These are phyloP conservation scores for Clavaria fumosa DNA, from an alignment of 768 basidiomycete genomes.

Conservation along the genomic window DNA sequence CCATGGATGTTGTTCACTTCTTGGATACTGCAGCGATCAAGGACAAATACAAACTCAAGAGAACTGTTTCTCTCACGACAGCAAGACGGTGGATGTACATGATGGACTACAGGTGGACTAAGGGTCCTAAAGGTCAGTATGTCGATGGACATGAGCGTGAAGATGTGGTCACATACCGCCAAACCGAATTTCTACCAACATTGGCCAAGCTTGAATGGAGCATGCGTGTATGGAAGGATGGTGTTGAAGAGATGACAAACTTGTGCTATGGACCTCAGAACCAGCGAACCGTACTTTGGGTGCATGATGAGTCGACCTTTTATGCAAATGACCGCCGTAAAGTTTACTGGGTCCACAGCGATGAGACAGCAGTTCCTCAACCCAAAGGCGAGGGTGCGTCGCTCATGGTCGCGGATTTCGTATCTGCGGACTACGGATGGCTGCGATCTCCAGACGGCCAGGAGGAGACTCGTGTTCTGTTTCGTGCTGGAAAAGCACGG, in stretches of 20 bases:
- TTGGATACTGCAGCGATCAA: constrained; percentile 9
- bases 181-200: constrained; percentile 13
- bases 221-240: constrained; percentile 5
- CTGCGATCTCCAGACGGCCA: constrained; percentile 8
- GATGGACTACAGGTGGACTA: constrained; percentile 10
- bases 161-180: constrained; percentile 20
- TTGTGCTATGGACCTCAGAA: neutral
- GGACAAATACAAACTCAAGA: constrained; percentile 7
- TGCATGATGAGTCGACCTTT: constrained; percentile 23
- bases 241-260: constrained; percentile 4
- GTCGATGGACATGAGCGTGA: constrained; percentile 21
- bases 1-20: constrained; percentile 11
- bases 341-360: constrained; percentile 15
- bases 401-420: constrained; percentile 21
- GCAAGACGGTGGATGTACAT: constrained; percentile 13
- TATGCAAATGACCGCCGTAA: constrained; percentile 19
- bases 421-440: constrained; percentile 13
- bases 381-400: constrained; percentile 21
- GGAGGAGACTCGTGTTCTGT: constrained; percentile 11
- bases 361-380: constrained; percentile 13
- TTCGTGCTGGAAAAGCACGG: constrained; percentile 13
- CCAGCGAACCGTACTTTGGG: constrained; percentile 9
- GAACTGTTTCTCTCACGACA: constrained; percentile 9
- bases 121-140: constrained; percentile 14
- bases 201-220: constrained; percentile 7